Evolutionary conservation across 208 protist genomes (phyloP).

Genomic region (Wallacemonas sp.): DNA sequence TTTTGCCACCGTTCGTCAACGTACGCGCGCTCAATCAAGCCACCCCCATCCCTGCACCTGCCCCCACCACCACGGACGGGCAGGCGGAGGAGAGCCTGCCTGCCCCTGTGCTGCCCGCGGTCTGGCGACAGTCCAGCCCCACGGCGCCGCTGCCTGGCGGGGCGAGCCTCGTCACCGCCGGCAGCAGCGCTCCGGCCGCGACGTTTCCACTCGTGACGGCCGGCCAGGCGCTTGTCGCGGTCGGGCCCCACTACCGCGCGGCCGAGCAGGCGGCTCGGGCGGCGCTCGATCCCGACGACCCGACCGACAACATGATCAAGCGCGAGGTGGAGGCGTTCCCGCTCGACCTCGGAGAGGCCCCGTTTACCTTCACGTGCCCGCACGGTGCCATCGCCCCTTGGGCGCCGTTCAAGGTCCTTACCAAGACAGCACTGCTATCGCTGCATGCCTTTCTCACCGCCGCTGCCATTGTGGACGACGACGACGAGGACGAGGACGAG

Average conservation of each 20-base stretch:
- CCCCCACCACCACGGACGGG: background rate
- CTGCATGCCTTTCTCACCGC: conserved; percentile 23
- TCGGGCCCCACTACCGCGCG: conserved; percentile 7
- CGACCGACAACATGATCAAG: background rate
- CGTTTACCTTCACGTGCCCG: conserved; percentile 27
- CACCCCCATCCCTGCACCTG: background rate
- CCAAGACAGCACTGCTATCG: conserved; percentile 20
- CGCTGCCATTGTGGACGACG: conserved; percentile 12
- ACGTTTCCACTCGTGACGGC: background rate
- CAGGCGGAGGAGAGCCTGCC: background rate
- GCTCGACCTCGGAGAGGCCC: conserved; percentile 23
- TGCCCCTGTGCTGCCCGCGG: background rate
- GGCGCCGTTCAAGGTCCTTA: conserved; percentile 57
- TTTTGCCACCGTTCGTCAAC: conserved; percentile 54
- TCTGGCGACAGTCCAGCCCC: background rate
- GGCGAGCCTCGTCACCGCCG: background rate
- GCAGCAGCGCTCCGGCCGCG: background rate
- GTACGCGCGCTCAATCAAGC: conserved; percentile 26
- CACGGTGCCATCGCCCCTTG: conserved; percentile 54
- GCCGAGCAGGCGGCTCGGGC: conserved; percentile 1
- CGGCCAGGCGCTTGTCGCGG: background rate
- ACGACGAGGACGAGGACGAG: background rate
- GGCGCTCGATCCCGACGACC: background rate
- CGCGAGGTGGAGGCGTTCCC: conserved; percentile 15
- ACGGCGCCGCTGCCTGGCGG: conserved; percentile 6